Evolutionary conservation across 2,329 filamentous ascomycete species (phyloP), one percentile per base, ranked within the genome.

Genomic region (Nectriaceae sp.): DNA sequence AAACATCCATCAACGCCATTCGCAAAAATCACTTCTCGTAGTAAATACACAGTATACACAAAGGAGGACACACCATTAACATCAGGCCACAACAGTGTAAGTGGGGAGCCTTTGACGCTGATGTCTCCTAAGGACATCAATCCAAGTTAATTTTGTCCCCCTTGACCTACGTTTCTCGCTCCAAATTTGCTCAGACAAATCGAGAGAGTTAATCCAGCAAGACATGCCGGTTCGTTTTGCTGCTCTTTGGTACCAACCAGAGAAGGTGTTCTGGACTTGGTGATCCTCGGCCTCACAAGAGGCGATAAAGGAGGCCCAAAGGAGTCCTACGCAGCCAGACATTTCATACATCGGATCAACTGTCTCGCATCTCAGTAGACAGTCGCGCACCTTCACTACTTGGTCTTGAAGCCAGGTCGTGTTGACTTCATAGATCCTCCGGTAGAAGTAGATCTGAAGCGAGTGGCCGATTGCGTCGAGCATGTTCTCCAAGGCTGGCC

Each of bases 261-360:
- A n/a, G 16, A 57, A 55, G 0, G 44, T 52, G 2, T 3, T 37
- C 1, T 52, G 8, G 4, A 50, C 36, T 13, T 31, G n/a, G 6
- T 4, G 0, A 24, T 57, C 49, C 2, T 50, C 41, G 2, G 54
- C 38, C 4, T 57, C 55, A 21, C 49, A 53, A 2, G 49, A 54
- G 1, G 54, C 52, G 2, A 57, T 47, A 11, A 53, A 57, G 0
- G 55, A 54, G 19, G 55, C 52, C 55, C 55, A 57, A 3, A 55
- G 47, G 4, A 57, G 10, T 4, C 54, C 40, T 22, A 57, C 18
- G 5, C 52, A 55, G 0, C 54, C 55, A 8, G 26, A 10, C 1
- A 50, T 57, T 0, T 48, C 55, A 48, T 50, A 47, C 0, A 45
- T 52, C 0, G 51, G 48, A 31, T 57, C 52, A 0, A 42, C 42